Evolutionary conservation across 2,329 filamentous ascomycete genomes (phyloP), one percentile per base, ranked within the genome.

Genomic region (Verticillium dahliae): DNA sequence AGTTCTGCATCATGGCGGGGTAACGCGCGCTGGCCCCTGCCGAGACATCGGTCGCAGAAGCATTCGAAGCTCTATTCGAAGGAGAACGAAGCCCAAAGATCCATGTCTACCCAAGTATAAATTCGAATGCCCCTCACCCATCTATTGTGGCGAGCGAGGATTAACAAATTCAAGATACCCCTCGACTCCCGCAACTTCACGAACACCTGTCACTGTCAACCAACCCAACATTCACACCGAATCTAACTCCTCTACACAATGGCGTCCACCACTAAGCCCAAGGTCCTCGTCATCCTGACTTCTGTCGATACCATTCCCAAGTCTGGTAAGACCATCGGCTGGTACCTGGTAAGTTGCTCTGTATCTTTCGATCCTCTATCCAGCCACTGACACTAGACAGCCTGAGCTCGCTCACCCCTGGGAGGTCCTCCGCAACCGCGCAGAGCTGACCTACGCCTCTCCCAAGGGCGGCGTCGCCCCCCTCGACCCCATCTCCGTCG

Each of bases 251-350:
- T 2, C 31, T 38, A 11, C 64, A 73, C 56, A 66, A 83, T 83
- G 80, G 76, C 79, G 39, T 15, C 33, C 57, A 34, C 54, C 31
- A 34, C 54, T 11, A 59, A 59, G 58, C 80, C 78, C 67, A 89
- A 88, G 73, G 76, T 91, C 65, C 87, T 92, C 76, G 76, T 91
- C 72, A 85, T 92, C 62, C 84, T 91, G 64, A 90, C 86, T 66
- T 91, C 87, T 63, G 80, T 84, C 72, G 74, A 72, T 70, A 74
- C 77, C 72, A 79, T 85, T 57, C 76, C 76, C 67, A 71, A 76
- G 67, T 77, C 79, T 55, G 78, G 78, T 69, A 77, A 78, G 68
- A 81, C 82, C 10, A 90, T 88, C 0, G 89, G 89, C 65, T 91
- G 89, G 89, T 91, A 85, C 70, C 76, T 91, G 68, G 85, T 88